These are phyloP conservation scores for Tetrastigma voinierianum DNA, from an alignment of 164 flowering plant genomes.

Conservation along the genomic window DNA sequence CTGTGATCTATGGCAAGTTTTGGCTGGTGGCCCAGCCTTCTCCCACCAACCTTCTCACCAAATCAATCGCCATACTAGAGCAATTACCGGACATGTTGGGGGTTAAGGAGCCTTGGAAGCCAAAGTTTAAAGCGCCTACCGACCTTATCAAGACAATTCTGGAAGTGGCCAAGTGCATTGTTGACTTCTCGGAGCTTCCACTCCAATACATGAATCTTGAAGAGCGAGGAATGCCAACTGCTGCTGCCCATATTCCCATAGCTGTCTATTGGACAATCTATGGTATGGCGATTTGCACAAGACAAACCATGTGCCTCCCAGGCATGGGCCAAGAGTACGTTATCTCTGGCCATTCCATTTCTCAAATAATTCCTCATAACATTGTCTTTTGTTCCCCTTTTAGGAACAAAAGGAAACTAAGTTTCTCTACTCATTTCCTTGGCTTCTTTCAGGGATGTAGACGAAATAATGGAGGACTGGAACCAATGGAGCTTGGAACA, in stretches of 20 bases:
- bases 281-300: constrained; percentile 48
- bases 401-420: no score
- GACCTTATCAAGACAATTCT: constrained; percentile 43
- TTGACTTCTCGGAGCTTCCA: constrained; percentile 56
- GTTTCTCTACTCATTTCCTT: background rate
- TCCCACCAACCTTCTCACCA: constrained; percentile 54
- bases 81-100: constrained; percentile 59
- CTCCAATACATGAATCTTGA: constrained; percentile 39
- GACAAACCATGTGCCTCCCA: constrained; percentile 39
- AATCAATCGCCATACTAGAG: constrained; percentile 42
- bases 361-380: background rate
- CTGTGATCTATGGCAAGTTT: constrained; percentile 58
- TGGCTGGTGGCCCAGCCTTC: constrained; percentile 54
- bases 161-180: constrained; percentile 47
- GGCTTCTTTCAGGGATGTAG: constrained; percentile 27
- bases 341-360: background rate
- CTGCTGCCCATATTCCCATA: constrained; percentile 43
- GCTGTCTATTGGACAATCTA: constrained; percentile 66
- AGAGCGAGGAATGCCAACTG: constrained; percentile 27
- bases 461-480: constrained; percentile 72
- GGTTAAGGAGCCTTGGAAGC: constrained; percentile 29
- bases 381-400: no score
- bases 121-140: constrained; percentile 40
- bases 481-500: constrained; percentile 72
- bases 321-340: constrained; percentile 56